Evolutionary conservation across 2,329 filamentous ascomycete species (phyloP).

Genomic region (Nemania diffusa): DNA sequence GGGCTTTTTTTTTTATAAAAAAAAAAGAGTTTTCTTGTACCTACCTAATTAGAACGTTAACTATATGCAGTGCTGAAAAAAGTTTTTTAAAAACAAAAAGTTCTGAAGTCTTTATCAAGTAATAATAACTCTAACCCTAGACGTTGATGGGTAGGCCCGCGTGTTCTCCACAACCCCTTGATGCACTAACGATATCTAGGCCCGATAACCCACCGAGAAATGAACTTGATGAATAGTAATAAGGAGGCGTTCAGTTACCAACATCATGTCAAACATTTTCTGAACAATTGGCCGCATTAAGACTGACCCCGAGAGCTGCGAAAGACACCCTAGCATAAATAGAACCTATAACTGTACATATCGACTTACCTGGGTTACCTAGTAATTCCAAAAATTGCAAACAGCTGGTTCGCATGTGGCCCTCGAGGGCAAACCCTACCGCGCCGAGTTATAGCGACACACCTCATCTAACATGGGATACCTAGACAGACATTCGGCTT

Average conservation of each 20-base stretch:
- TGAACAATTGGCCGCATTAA: neutral
- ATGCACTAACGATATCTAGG: slow-evolving; percentile 25
- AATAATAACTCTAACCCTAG: slow-evolving; percentile 30
- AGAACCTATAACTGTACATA: neutral
- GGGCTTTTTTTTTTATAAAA: neutral
- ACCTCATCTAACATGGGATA: slow-evolving; percentile 4
- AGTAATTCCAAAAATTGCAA: slow-evolving; percentile 5
- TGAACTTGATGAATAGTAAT: slow-evolving; percentile 22
- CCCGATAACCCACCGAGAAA: slow-evolving; percentile 15
- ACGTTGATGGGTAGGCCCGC: slow-evolving; percentile 16
- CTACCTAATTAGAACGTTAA: slow-evolving; percentile 1
- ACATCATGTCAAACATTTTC: slow-evolving; percentile 1
- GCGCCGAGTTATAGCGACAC: slow-evolving; percentile 23
- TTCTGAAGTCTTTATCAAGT: slow-evolving; percentile 15
- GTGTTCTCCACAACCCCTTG: slow-evolving; percentile 29
- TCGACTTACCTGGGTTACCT: slow-evolving; percentile 9
- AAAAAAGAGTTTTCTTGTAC: slow-evolving; percentile 1
- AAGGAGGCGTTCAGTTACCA: slow-evolving; percentile 11
- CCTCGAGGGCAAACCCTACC: neutral
- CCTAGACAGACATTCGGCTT: slow-evolving; percentile 6
- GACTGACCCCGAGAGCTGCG: neutral
- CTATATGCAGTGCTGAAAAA: too few species aligned
- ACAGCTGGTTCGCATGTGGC: slow-evolving; percentile 9
- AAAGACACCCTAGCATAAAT: neutral
- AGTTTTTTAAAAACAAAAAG: neutral